Percentiles rank a stretch among this genome's conserved stretches.
Conservation (phyloP, 345 rosid species). For the Sonneratia caseolaris region DNA sequence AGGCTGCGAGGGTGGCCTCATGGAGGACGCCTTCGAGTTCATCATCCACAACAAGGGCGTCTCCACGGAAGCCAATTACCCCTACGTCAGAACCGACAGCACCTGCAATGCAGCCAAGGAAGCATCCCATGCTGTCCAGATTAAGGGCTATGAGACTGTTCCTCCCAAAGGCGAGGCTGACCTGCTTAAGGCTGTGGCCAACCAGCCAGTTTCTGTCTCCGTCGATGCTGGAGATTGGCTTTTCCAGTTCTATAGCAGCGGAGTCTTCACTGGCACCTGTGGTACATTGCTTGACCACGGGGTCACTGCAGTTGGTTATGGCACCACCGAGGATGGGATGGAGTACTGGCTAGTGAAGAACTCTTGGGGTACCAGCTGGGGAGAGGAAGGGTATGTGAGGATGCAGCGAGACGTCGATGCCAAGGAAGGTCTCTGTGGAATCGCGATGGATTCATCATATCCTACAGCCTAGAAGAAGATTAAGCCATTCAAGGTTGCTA, state of each 20-base stretch:
- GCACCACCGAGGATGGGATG: slow-evolving; percentile 7
- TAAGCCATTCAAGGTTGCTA: background rate
- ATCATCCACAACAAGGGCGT: slow-evolving; percentile 19
- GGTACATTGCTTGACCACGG: slow-evolving; percentile 22
- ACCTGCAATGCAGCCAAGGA: slow-evolving; percentile 13
- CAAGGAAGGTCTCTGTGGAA: slow-evolving; percentile 19
- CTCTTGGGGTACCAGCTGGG: no score
- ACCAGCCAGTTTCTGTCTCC: no score
- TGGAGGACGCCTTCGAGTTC: slow-evolving; percentile 27
- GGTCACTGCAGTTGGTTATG: slow-evolving; percentile 26
- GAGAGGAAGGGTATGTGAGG: slow-evolving; percentile 22
- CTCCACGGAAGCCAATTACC: slow-evolving; percentile 20
- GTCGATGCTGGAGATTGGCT: slow-evolving; percentile 12
- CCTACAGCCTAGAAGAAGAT: slow-evolving; percentile 13
- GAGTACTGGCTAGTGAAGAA: slow-evolving; percentile 33
- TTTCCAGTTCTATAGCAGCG: slow-evolving; percentile 18
- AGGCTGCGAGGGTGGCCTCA: slow-evolving; percentile 25
- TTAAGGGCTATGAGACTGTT: slow-evolving; percentile 16
- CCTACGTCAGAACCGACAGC: slow-evolving; percentile 12
- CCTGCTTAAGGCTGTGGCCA: slow-evolving; percentile 19
- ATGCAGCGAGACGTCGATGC: slow-evolving; percentile 17
- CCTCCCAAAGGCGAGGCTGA: slow-evolving; percentile 13
- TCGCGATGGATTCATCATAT: slow-evolving; percentile 22
- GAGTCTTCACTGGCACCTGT: slow-evolving; percentile 23
- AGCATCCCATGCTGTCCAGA: slow-evolving; percentile 5